Conservation (phyloP, 805 yeast species). For the Cyberlindnera amylophila region DNA sequence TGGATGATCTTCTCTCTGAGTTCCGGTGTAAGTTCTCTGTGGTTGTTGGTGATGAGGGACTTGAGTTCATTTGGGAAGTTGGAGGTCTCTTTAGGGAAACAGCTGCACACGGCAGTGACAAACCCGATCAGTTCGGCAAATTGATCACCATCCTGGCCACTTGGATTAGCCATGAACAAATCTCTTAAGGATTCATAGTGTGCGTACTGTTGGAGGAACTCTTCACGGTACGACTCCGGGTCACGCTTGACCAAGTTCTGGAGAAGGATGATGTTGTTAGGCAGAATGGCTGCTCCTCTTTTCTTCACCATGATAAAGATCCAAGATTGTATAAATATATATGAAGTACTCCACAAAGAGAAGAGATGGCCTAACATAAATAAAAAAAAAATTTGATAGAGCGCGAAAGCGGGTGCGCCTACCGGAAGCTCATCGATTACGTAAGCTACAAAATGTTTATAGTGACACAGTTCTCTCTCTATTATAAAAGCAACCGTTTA, state of each 20-base stretch:
- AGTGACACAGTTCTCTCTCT: too few species aligned
- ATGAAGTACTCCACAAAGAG: background rate
- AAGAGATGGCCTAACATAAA: background rate
- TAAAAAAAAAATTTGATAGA: background rate
- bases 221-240: constrained; percentile 92
- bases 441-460: constrained; percentile 6
- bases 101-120: constrained; percentile 84
- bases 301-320: constrained; percentile 87
- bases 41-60: constrained; percentile 65
- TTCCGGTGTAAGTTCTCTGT: constrained; percentile 77
- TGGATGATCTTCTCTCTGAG: constrained; percentile 89
- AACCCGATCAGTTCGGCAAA: constrained; percentile 86
- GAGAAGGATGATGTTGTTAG: constrained; percentile 84
- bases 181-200: constrained; percentile 91
- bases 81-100: constrained; percentile 86
- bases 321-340: too few species aligned
- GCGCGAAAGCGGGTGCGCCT: background rate
- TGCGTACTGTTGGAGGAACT: constrained; percentile 85
- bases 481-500: background rate
- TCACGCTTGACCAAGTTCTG: constrained; percentile 93
- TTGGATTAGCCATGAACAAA: constrained; percentile 66
- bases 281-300: constrained; percentile 89
- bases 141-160: constrained; percentile 44
- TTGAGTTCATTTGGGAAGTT: constrained; percentile 80
- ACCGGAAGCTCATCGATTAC: constrained; percentile 22